These are phyloP conservation scores for Penicillium nordicum DNA, from an alignment of 2,329 filamentous ascomycete genomes.

Conservation along the genomic window DNA sequence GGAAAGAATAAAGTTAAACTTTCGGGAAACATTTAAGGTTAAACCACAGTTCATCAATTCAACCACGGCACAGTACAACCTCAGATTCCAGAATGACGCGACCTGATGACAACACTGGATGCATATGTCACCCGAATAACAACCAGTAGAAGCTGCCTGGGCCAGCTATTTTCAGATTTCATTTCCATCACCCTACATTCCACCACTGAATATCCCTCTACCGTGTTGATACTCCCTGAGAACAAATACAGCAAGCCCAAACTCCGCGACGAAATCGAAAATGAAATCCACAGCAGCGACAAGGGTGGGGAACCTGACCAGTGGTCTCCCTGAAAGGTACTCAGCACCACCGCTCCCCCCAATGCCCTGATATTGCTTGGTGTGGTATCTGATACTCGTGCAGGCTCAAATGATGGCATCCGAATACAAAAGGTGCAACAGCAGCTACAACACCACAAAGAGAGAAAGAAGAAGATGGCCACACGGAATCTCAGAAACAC, in stretches of 20 bases:
- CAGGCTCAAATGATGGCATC: constrained; percentile 48
- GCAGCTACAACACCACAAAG: constrained; percentile 45
- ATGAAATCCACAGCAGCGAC: constrained; percentile 45
- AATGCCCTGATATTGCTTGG: not conserved
- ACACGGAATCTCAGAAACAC: constrained; percentile 45
- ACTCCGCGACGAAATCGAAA: constrained; percentile 46
- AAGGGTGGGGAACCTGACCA: constrained; percentile 50
- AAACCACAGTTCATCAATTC: not conserved
- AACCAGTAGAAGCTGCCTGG: not conserved
- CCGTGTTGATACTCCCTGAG: constrained; percentile 42
- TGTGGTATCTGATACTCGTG: too few species aligned
- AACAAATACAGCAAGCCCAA: constrained; percentile 50
- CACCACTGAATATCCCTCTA: not conserved
- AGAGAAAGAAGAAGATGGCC: constrained; percentile 30
- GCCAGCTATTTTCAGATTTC: not conserved
- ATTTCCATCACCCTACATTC: not conserved
- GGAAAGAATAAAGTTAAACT: too few species aligned
- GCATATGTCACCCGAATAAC: not conserved
- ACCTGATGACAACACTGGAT: not conserved
- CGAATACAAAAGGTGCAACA: constrained; percentile 49
- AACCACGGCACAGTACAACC: not conserved
- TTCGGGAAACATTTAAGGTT: not conserved
- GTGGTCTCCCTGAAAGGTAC: constrained; percentile 49
- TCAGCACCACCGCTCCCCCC: too few species aligned
- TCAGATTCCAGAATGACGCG: not conserved